Conservation (phyloP, 148 eudicot species). For the Rhododendron vialii region DNA sequence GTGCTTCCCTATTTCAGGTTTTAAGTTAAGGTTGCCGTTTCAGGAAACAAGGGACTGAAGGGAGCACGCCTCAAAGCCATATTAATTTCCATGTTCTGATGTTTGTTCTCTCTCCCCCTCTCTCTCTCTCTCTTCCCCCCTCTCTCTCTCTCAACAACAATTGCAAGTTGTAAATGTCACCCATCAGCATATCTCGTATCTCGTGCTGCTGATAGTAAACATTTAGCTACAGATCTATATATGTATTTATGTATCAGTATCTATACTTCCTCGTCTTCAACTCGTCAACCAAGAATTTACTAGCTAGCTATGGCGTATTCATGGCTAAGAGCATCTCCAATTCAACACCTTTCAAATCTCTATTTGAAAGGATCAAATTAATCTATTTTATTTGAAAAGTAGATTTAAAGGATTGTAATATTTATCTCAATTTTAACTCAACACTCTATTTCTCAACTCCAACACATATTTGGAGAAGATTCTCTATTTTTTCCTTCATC, state of each 20-base stretch:
- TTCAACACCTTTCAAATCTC: too few relatives aligned
- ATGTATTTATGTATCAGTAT: neutral
- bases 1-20: neutral
- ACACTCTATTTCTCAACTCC: too few relatives aligned
- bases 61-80: neutral
- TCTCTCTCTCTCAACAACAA: neutral
- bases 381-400: too few relatives aligned
- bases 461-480: too few relatives aligned
- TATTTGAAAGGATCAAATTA: too few relatives aligned
- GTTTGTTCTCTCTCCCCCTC: neutral
- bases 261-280: neutral
- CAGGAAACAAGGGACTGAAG: neutral
- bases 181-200: neutral
- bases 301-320: neutral
- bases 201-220: neutral
- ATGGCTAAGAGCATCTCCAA: too few relatives aligned
- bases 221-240: neutral
- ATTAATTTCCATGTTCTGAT: neutral
- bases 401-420: too few relatives aligned
- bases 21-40: conserved; percentile 13
- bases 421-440: too few relatives aligned
- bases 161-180: neutral
- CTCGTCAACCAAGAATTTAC: neutral
- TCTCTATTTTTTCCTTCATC: too few relatives aligned
- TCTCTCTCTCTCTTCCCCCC: neutral